A percentile compares a stretch with the other conserved stretches of the same genome.
Conservation (phyloP, 1,139 yeast species). For the Kodamaea derodonti region DNA sequence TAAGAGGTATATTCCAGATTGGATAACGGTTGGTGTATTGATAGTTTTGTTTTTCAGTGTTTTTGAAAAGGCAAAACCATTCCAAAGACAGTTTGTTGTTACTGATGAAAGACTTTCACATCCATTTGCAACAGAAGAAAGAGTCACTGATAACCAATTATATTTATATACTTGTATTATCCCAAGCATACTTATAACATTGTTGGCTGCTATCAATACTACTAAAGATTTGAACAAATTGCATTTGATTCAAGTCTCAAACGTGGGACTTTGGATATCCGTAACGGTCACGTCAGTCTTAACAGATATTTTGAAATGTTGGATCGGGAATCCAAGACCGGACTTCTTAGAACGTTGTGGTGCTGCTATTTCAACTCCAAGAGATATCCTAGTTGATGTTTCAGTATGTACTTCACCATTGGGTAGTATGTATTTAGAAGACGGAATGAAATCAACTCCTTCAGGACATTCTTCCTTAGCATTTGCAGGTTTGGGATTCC, state of each 20-base stretch:
- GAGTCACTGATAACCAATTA: conserved; percentile 18
- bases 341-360: conserved; percentile 24
- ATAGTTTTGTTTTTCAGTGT: conserved; percentile 13
- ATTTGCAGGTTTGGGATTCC: conserved; percentile 62
- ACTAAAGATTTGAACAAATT: conserved; percentile 11
- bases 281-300: conserved; percentile 31
- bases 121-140: conserved; percentile 18
- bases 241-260: conserved; percentile 18
- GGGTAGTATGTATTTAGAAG: conserved; percentile 52
- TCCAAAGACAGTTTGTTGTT: conserved; percentile 16
- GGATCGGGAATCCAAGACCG: conserved; percentile 26
- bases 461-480: conserved; percentile 76
- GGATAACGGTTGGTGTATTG: conserved; percentile 16
- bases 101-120: conserved; percentile 15
- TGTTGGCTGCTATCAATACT: conserved; percentile 10
- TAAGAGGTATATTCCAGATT: conserved; percentile 14
- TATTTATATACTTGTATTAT: conserved; percentile 13
- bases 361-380: conserved; percentile 12
- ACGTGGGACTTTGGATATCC: conserved; percentile 15
- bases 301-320: conserved; percentile 22
- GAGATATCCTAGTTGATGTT: conserved; percentile 12
- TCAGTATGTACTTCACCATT: conserved; percentile 36
- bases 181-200: conserved; percentile 13
- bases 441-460: conserved; percentile 79
- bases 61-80: conserved; percentile 21